Percentiles rank a stretch among this genome's conserved stretches.
Evolutionary conservation across 2,329 filamentous ascomycete genomes (phyloP).

Genomic region (Xylaria sp.): DNA sequence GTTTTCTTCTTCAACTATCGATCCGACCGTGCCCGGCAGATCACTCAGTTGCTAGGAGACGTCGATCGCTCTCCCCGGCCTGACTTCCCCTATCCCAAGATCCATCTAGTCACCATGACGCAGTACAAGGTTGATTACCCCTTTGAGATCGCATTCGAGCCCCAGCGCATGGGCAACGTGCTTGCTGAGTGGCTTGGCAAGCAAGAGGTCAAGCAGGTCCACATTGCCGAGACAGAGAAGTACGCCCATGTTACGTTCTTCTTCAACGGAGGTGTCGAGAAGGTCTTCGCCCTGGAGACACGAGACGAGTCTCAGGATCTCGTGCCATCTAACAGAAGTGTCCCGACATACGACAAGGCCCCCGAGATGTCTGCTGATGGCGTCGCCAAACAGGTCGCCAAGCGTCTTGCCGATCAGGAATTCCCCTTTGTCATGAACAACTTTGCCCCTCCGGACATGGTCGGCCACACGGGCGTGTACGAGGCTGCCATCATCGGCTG

Average conservation of each 20-base stretch:
- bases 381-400: conserved; percentile 88
- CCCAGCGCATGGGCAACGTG: conserved; percentile 97
- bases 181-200: conserved; percentile 95
- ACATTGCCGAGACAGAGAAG: conserved; percentile 98
- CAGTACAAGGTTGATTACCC: conserved; percentile 96
- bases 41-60: conserved; percentile 92
- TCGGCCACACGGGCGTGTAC: conserved; percentile 97
- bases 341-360: conserved; percentile 93
- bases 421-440: conserved; percentile 99
- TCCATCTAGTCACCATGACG: conserved; percentile 96
- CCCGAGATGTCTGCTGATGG: conserved; percentile 95
- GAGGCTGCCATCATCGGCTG: conserved; percentile 89
- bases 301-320: conserved; percentile 83
- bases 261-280: conserved; percentile 99
- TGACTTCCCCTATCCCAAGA: conserved; percentile 93
- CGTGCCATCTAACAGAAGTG: conserved; percentile 87
- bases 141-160: conserved; percentile 91
- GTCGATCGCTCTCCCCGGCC: conserved; percentile 90
- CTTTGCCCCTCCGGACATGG: conserved; percentile 99
- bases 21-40: conserved; percentile 94
- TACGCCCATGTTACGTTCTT: conserved; percentile 99
- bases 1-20: conserved; percentile 99
- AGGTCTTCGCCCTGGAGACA: conserved; percentile 90
- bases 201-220: conserved; percentile 89
- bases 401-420: conserved; percentile 83